phyloP scores from a whole-genome alignment of 306 rosid genomes.

The Quercus bicolor region DNA sequence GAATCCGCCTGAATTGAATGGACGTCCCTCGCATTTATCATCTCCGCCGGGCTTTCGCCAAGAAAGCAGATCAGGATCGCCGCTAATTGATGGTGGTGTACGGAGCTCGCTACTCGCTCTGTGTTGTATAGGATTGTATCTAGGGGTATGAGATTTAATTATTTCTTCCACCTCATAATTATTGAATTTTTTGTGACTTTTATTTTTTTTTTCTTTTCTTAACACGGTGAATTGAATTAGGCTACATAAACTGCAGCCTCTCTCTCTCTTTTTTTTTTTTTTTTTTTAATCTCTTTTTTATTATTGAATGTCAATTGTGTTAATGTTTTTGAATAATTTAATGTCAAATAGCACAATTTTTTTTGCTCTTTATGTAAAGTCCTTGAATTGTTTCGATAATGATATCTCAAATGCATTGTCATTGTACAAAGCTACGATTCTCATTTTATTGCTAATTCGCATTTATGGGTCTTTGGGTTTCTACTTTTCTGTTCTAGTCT shows the following conservation, averaged over 20 bases:
- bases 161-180: slow-evolving; percentile 27
- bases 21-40: slow-evolving; percentile 53
- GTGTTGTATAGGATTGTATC: slow-evolving; percentile 73
- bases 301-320: slow-evolving; percentile 34
- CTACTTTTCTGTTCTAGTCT: background rate
- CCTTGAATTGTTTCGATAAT: background rate
- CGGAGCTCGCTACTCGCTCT: slow-evolving; percentile 33
- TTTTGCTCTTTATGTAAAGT: slow-evolving; percentile 20
- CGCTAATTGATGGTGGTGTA: slow-evolving; percentile 24
- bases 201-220: slow-evolving; percentile 34
- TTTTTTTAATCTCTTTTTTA: slow-evolving; percentile 14
- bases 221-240: slow-evolving; percentile 53
- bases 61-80: slow-evolving; percentile 41
- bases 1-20: slow-evolving; percentile 35
- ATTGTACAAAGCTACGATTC: background rate
- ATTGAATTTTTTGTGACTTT: slow-evolving; percentile 42
- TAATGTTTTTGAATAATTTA: slow-evolving; percentile 30
- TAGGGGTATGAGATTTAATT: slow-evolving; percentile 58
- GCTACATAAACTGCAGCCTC: slow-evolving; percentile 49
- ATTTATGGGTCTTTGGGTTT: background rate
- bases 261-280: slow-evolving; percentile 2
- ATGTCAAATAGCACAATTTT: slow-evolving; percentile 27
- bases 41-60: slow-evolving; percentile 68
- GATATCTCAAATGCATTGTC: background rate
- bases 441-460: background rate